Evolutionary conservation across 225 moss, liverwort and hornwort species (phyloP).

Genomic region (Bryoerythrophyllum caledonicum): DNA sequence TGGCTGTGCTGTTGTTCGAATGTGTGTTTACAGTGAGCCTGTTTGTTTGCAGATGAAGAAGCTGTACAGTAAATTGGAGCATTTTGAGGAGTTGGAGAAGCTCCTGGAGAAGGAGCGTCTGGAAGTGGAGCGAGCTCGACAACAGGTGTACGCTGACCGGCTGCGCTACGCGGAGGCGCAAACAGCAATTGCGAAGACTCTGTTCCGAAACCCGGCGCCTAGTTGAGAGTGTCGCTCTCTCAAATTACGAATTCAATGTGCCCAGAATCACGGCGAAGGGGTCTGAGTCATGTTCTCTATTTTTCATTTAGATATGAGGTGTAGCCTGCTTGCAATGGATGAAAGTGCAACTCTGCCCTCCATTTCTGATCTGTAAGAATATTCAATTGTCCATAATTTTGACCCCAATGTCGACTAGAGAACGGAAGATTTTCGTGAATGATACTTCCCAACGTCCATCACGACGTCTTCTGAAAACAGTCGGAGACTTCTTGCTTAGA

Average conservation of each 20-base stretch:
- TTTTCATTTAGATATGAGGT: conserved; percentile 3
- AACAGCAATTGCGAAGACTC: conserved; percentile 25
- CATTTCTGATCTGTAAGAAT: conserved; percentile 25
- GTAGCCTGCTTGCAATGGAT: conserved; percentile 2
- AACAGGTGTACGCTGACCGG: conserved; percentile 71
- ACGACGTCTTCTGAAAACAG: too few relatives aligned
- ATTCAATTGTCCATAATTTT: conserved; percentile 40
- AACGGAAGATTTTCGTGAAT: neutral
- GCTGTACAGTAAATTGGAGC: conserved; percentile 77
- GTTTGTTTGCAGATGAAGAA: conserved; percentile 68
- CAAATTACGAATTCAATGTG: conserved; percentile 4
- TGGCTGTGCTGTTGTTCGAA: too few relatives aligned
- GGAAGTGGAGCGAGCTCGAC: conserved; percentile 80
- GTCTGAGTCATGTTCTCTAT: neutral
- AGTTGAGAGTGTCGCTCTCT: conserved; percentile 19
- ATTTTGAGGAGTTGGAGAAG: conserved; percentile 91
- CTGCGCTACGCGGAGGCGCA: conserved; percentile 73
- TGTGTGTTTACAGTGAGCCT: neutral
- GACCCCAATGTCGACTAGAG: neutral
- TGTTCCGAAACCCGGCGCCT: conserved; percentile 30
- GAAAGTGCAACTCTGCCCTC: neutral
- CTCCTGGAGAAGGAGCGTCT: conserved; percentile 84
- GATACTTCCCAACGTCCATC: too few relatives aligned
- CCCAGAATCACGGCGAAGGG: conserved; percentile 13
- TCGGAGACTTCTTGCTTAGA: too few relatives aligned